phyloP scores from a whole-genome alignment of 1,139 yeast genomes.

The Yamadazyma buinensis region DNA sequence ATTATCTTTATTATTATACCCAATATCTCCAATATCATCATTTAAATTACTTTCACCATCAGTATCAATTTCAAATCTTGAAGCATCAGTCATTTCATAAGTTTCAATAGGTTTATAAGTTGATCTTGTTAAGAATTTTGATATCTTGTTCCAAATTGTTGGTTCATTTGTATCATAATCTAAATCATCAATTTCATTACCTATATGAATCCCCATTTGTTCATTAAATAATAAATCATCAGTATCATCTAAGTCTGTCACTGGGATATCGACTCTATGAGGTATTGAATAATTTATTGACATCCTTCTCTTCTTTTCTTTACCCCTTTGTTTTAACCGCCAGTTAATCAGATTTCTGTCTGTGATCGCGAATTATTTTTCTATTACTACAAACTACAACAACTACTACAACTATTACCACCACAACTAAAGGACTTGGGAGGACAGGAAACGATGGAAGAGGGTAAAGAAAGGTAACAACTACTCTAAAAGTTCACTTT shows the following conservation, averaged over 20 bases:
- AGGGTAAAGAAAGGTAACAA: no score
- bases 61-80: no score
- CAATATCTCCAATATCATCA: not conserved
- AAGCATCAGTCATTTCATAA: no score
- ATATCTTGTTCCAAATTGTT: conserved; percentile 3
- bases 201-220: conserved; percentile 9
- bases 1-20: not conserved
- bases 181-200: conserved; percentile 8
- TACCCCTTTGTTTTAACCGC: not conserved
- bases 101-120: conserved; percentile 1
- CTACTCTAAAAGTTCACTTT: no score
- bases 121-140: not conserved
- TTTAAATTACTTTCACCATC: not conserved
- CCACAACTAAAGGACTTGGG: no score
- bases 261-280: conserved; percentile 52
- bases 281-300: conserved; percentile 15
- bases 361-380: no score
- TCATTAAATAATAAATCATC: conserved; percentile 39
- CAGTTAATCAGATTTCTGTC: no score
- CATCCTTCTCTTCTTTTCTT: conserved; percentile 7
- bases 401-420: no score
- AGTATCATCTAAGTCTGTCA: conserved; percentile 53
- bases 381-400: no score
- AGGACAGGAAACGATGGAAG: no score
- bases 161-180: conserved; percentile 5